Evolutionary conservation across 2,329 filamentous ascomycete genomes (phyloP), one percentile per base, ranked within the genome.

Genomic region (Macroventuria anomochaeta): DNA sequence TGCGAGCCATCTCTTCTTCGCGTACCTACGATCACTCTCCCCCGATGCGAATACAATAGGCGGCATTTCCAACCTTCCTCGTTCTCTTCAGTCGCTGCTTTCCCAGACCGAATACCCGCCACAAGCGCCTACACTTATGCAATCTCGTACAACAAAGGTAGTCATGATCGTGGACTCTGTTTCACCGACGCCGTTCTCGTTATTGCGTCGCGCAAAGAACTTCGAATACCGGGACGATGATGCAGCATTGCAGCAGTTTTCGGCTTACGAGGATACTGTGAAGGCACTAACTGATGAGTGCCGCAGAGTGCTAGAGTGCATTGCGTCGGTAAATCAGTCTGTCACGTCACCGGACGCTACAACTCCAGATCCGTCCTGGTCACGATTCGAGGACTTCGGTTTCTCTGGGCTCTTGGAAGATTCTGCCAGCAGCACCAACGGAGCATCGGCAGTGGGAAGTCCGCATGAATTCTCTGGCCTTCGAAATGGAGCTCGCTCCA

Each of bases 81-180:
- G 93, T 71, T 96, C 95, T 11, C 82, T 99, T 15, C 92, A 97
- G 76, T 90, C 93, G 63, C 82, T 99, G 11, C 82, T 97, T 29
- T 87, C 93, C 67, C 92, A 96, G 64, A 96, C 93, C 42, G 91
- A 96, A 70, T 99, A 99, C 67, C 95, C 95, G 1, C 95, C 95
- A 1, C 86, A 91, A 64, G 82, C 85, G 28, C 90, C 92, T 8
- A 81, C 83, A 0, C 80, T 96, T 29, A 82, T 97, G 72, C 89
- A 93, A 70, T 86, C 89, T 4, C 83, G 85, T 1, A 96, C 93
- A 3, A 89, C 92, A 56, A 93, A 91, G 70, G 92, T 99, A 4
- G 88, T 96, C 55, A 97, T 99, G 93, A 93, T 97, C 60, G 95
- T 99, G 17, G 91, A 97, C 63, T 87, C 88, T 0, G 93, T 99